Base-by-base conservation (phyloP, 2,329 filamentous ascomycete species). In the Claviceps sp. region DNA sequence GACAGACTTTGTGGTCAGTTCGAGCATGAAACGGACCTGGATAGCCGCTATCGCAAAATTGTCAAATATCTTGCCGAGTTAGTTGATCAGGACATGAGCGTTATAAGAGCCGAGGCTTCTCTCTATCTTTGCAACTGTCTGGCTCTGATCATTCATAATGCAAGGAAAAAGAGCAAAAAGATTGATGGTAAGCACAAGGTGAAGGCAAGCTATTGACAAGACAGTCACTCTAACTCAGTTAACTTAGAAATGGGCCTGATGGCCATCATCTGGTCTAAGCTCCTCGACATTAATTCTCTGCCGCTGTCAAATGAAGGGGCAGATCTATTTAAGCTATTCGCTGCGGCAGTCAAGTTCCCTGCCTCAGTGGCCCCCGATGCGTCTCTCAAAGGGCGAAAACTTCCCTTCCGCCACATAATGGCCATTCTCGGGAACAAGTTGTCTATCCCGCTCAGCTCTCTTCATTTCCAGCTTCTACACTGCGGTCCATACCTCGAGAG, bases 401-500 rank as follows among this genome's bases (percentile, higher is more conserved):
- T 22, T 10, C 19, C 19, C 19, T 44, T 44, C 14, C 17, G 17
- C 17, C 17, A 24, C 42, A 13, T 24, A 7, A 44, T 44, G 42
- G 10, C 19, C 11, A 24, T 16, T 22, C 10, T 44, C 11, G 42
- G 19, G 17, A 11, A 16, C 14, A 5, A 24, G 19, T 22, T 44
- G 3, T 14, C 17, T 22, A 44, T 55, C 19, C 40, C 53, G 8
- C n/a, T 49, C 14, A 42, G 40, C 37, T 49, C 55, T 7, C 26
- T 60, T 1, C 74, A 83, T 19, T 56, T 56, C 26, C 52, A 54
- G 47, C 26, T 56, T 13, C 38, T 30, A 14, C 24, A 55, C 17
- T 55, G 54, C 40, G 85, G 85, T 0, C 85, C 85, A 0, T 89
- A 85, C 60, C 75, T 90, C 65, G 85, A 89, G 59, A 74, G 85